Evolutionary conservation across 2,329 filamentous ascomycete species (phyloP).

Genomic region (Laburnicola sp.): DNA sequence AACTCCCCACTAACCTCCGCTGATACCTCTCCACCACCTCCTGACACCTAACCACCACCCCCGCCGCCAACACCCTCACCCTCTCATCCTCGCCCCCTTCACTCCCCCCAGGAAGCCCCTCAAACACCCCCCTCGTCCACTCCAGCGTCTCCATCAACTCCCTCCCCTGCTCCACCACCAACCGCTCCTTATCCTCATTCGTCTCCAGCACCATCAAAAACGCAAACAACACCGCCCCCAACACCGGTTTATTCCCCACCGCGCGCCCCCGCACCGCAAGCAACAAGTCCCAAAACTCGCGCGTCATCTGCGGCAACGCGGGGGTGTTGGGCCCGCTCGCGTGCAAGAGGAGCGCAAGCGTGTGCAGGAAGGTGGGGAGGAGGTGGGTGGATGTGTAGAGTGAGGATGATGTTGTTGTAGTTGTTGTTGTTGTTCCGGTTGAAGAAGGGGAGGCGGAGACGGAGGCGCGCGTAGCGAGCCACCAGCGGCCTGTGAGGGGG

Average conservation of each 20-base stretch:
- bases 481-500: conserved; percentile 80
- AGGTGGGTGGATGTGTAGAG: conserved; percentile 75
- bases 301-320: conserved; percentile 75
- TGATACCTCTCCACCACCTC: conserved; percentile 85
- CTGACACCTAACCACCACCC: conserved; percentile 73
- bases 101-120: conserved; percentile 47
- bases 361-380: conserved; percentile 80
- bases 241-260: conserved; percentile 62
- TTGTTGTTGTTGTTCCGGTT: not conserved
- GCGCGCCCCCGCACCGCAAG: conserved; percentile 65
- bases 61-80: conserved; percentile 76
- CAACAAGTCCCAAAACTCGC: conserved; percentile 82
- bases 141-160: conserved; percentile 83
- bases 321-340: conserved; percentile 80
- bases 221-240: conserved; percentile 75
- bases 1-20: conserved; percentile 72
- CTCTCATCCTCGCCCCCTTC: conserved; percentile 69
- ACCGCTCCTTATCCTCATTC: conserved; percentile 70
- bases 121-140: conserved; percentile 81
- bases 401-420: conserved; percentile 44
- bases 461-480: conserved; percentile 60
- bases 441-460: conserved; percentile 6
- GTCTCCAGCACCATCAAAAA: conserved; percentile 81
- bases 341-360: conserved; percentile 78
- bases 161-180: conserved; percentile 74